These are phyloP conservation scores for Backusella macrospora DNA, from an alignment of 192 early-diverging fungal genomes.

Conservation along the genomic window DNA sequence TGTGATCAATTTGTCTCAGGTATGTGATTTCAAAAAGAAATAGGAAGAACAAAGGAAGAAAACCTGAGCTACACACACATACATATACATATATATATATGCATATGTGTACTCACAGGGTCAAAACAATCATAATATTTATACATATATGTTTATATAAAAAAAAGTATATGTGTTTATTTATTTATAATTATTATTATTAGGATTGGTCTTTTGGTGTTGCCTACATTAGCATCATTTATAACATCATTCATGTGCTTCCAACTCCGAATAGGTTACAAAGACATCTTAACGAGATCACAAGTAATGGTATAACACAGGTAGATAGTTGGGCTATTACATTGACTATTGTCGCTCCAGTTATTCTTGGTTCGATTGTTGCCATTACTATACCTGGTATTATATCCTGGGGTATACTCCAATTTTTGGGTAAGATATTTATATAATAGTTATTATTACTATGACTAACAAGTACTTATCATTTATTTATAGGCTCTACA, in stretches of 20 bases:
- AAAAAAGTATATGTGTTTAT: not conserved
- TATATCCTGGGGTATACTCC: slow-evolving; percentile 38
- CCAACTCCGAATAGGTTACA: slow-evolving; percentile 48
- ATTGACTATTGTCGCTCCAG: slow-evolving; percentile 39
- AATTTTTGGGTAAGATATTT: slow-evolving; percentile 30
- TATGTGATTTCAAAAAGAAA: slow-evolving; percentile 21
- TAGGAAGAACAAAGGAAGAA: not conserved
- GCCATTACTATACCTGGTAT: slow-evolving; percentile 45
- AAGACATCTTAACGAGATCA: slow-evolving; percentile 41
- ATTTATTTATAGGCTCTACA: slow-evolving; percentile 4
- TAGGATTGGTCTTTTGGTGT: slow-evolving; percentile 78
- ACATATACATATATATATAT: not conserved
- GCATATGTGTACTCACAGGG: not conserved
- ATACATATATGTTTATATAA: not conserved
- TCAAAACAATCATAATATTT: not conserved
- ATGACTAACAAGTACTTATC: not conserved
- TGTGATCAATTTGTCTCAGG: slow-evolving; percentile 40
- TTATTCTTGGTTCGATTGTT: slow-evolving; percentile 25
- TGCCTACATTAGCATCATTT: slow-evolving; percentile 69
- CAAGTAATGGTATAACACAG: slow-evolving; percentile 32
- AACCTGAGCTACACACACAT: not conserved
- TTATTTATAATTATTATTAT: not conserved
- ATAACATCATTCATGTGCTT: slow-evolving; percentile 48
- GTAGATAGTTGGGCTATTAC: slow-evolving; percentile 39
- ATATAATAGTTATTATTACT: not conserved